phyloP scores from a whole-genome alignment of 129 eudicot genomes.

The Tanacetum coccineum region DNA sequence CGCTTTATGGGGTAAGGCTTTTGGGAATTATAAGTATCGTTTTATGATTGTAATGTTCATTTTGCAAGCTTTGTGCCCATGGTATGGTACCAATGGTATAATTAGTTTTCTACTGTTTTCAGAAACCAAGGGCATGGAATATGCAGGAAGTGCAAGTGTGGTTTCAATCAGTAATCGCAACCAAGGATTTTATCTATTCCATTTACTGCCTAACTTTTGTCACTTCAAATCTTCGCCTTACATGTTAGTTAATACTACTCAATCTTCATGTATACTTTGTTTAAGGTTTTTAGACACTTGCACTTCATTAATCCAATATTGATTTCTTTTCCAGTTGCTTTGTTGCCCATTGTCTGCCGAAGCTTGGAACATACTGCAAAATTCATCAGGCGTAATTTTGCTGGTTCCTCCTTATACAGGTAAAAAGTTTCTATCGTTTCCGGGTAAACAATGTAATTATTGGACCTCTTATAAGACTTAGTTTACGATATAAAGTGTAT shows the following conservation, averaged over 20 bases:
- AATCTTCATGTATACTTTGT: not conserved
- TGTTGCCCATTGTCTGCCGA: slow-evolving; percentile 81
- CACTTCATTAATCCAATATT: not conserved
- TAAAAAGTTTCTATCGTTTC: slow-evolving; percentile 19
- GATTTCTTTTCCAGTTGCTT: slow-evolving; percentile 61
- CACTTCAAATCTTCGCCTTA: slow-evolving; percentile 77
- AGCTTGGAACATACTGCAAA: slow-evolving; percentile 75
- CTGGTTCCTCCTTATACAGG: slow-evolving; percentile 78
- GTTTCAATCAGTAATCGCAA: slow-evolving; percentile 79
- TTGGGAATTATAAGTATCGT: not conserved
- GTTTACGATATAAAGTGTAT: not conserved
- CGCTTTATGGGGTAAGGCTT: slow-evolving; percentile 88
- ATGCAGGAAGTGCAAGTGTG: slow-evolving; percentile 84
- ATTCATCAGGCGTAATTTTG: slow-evolving; percentile 75
- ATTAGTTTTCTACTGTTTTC: slow-evolving; percentile 23
- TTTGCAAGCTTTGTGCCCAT: slow-evolving; percentile 2
- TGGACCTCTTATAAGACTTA: not conserved
- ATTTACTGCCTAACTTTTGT: slow-evolving; percentile 86
- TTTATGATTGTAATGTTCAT: not conserved
- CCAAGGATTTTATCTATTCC: slow-evolving; percentile 83
- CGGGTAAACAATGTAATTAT: not conserved
- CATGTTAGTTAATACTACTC: slow-evolving; percentile 66
- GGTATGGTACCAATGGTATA: not conserved
- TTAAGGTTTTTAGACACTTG: not conserved
- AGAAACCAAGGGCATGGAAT: slow-evolving; percentile 97